Evolutionary conservation across 2,329 filamentous ascomycete species (phyloP).

Genomic region (Fusarium metavorans): DNA sequence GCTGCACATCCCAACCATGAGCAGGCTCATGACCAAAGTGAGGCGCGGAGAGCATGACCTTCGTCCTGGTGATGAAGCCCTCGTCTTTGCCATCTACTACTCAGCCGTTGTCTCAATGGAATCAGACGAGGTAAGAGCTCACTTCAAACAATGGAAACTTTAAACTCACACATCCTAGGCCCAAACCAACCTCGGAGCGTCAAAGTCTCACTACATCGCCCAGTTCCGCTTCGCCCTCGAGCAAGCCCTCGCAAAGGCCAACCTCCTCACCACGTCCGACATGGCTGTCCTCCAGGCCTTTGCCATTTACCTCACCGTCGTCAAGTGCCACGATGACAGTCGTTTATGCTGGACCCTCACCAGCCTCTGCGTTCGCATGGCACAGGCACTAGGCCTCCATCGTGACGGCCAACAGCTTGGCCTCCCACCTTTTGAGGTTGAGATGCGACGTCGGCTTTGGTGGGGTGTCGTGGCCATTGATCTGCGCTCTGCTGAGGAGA

Average conservation of each 20-base stretch:
- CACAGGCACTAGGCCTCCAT: slow-evolving; percentile 34
- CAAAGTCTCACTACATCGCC: slow-evolving; percentile 28
- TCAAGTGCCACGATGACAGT: slow-evolving; percentile 37
- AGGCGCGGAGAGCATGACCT: slow-evolving; percentile 30
- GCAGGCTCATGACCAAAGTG: slow-evolving; percentile 29
- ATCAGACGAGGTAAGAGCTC: slow-evolving; percentile 18
- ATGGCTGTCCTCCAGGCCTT: slow-evolving; percentile 36
- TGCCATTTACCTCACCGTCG: slow-evolving; percentile 33
- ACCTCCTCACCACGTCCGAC: slow-evolving; percentile 32
- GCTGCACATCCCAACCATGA: slow-evolving; percentile 35
- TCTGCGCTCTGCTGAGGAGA: slow-evolving; percentile 33
- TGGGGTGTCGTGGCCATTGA: slow-evolving; percentile 35
- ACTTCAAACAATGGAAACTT: background rate
- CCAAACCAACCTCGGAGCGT: slow-evolving; percentile 27
- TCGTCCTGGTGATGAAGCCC: slow-evolving; percentile 29
- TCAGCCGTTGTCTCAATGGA: slow-evolving; percentile 29
- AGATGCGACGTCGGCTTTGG: slow-evolving; percentile 40
- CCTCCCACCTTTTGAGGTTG: slow-evolving; percentile 33
- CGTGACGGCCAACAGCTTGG: slow-evolving; percentile 33
- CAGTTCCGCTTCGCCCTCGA: slow-evolving; percentile 39
- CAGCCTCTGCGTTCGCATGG: slow-evolving; percentile 34
- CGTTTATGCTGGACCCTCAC: slow-evolving; percentile 36
- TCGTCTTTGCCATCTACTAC: slow-evolving; percentile 37
- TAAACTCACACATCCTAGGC: slow-evolving; percentile 15
- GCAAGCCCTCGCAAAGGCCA: slow-evolving; percentile 36